Evolutionary conservation across 106 monocot species (phyloP).

Genomic region (Apostasia shenzhenica): DNA sequence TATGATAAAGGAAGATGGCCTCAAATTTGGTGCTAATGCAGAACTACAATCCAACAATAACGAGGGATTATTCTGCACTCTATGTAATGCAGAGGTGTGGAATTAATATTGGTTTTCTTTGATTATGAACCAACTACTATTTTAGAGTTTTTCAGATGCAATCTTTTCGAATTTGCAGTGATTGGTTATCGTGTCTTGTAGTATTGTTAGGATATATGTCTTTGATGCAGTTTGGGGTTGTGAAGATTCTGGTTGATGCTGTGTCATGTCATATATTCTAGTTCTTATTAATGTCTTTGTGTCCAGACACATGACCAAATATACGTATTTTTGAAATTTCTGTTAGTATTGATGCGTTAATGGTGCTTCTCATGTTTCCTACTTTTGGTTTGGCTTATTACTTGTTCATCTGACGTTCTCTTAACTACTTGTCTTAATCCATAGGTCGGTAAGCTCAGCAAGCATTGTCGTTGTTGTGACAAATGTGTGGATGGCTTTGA

Average conservation of each 20-base stretch:
- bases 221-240: too few species aligned
- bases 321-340: too few species aligned
- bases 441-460: conserved; percentile 71
- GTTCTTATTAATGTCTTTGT: too few species aligned
- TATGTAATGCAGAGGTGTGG: conserved; percentile 73
- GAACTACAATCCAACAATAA: conserved; percentile 24
- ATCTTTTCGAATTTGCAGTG: not conserved
- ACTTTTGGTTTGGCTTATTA: too few species aligned
- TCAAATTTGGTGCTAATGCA: conserved; percentile 20
- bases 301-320: too few species aligned
- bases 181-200: too few species aligned
- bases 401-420: too few species aligned
- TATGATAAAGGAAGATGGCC: conserved; percentile 56
- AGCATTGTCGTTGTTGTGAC: conserved; percentile 48
- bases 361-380: too few species aligned
- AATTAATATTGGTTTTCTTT: not conserved
- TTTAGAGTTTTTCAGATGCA: not conserved
- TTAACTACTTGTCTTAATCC: not conserved
- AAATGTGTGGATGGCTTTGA: conserved; percentile 68
- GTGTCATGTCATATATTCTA: too few species aligned
- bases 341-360: too few species aligned
- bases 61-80: conserved; percentile 64
- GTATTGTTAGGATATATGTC: too few species aligned
- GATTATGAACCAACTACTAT: not conserved
- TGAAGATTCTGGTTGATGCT: too few species aligned